Evolutionary conservation across 352 stramenopile genomes (phyloP).

Genomic region (Phytophthora boehmeriae): DNA sequence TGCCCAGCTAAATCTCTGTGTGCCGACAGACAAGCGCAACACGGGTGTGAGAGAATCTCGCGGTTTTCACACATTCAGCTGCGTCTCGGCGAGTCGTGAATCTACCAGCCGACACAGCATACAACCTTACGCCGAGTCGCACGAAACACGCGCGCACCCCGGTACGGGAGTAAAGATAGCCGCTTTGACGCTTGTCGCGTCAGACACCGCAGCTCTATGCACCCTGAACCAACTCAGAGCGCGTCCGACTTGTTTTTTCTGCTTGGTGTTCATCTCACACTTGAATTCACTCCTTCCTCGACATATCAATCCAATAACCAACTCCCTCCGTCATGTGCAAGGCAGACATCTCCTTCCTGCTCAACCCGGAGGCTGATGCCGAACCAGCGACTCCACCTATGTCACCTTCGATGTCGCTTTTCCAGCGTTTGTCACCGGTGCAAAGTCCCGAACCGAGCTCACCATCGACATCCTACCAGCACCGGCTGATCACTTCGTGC

Average conservation of each 20-base stretch:
- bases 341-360: conserved; percentile 51
- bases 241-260: conserved; percentile 10
- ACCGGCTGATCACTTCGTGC: conserved; percentile 40
- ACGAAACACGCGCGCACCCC: neutral
- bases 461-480: conserved; percentile 30
- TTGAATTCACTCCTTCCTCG: conserved; percentile 24
- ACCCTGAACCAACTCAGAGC: conserved; percentile 6
- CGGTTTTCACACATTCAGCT: neutral
- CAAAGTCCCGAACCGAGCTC: conserved; percentile 28
- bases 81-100: neutral
- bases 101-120: neutral
- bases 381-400: conserved; percentile 8
- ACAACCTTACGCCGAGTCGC: neutral
- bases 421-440: conserved; percentile 28
- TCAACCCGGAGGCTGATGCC: conserved; percentile 32
- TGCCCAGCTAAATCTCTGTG: too few relatives aligned
- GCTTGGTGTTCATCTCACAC: conserved; percentile 26
- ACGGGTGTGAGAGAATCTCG: neutral
- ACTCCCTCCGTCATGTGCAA: conserved; percentile 33
- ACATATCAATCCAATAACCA: conserved; percentile 10
- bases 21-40: neutral
- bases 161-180: neutral
- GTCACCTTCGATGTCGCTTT: conserved; percentile 32
- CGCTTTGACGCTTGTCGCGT: conserved; percentile 9
- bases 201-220: conserved; percentile 21